These are phyloP conservation scores for Cucurbita argyrosperma DNA, from an alignment of 306 rosid species.

Conservation along the genomic window DNA sequence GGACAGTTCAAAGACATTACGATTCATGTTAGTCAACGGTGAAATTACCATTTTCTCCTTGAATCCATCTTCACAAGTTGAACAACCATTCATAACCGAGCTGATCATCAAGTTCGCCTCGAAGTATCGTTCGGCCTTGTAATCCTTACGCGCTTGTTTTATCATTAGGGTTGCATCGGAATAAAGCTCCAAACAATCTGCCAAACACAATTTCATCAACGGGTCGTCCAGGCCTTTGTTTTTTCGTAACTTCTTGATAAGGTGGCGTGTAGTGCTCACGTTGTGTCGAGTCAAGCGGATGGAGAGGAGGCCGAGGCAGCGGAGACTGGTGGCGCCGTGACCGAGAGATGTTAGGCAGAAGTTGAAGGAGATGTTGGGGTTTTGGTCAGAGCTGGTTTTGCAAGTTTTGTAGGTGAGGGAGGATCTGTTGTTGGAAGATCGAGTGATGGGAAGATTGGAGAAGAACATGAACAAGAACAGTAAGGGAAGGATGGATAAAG, in stretches of 20 bases:
- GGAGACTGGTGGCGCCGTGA: neutral
- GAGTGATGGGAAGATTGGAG: neutral
- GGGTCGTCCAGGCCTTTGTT: neutral
- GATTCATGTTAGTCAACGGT: constrained; percentile 42
- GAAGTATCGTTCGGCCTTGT: constrained; percentile 23
- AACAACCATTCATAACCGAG: constrained; percentile 38
- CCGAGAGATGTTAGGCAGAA: constrained; percentile 15
- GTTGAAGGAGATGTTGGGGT: neutral
- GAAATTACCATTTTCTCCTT: constrained; percentile 30
- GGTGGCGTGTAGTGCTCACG: neutral
- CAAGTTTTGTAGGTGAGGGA: constrained; percentile 2
- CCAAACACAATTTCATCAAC: constrained; percentile 16
- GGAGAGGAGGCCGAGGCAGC: constrained; percentile 10
- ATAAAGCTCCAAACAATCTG: constrained; percentile 42
- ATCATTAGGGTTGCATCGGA: constrained; percentile 27
- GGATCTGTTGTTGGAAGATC: neutral
- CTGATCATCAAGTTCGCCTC: constrained; percentile 20
- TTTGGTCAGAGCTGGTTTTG: neutral
- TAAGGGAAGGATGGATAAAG: neutral
- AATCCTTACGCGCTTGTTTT: constrained; percentile 21
- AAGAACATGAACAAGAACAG: neutral
- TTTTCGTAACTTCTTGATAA: constrained; percentile 14
- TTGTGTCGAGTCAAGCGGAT: constrained; percentile 1
- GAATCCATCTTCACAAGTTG: constrained; percentile 49
- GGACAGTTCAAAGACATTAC: constrained; percentile 33